Evolutionary conservation across 306 rosid species (phyloP), one percentile per base, ranked within the genome.

Genomic region (Hippophae tibetana): DNA sequence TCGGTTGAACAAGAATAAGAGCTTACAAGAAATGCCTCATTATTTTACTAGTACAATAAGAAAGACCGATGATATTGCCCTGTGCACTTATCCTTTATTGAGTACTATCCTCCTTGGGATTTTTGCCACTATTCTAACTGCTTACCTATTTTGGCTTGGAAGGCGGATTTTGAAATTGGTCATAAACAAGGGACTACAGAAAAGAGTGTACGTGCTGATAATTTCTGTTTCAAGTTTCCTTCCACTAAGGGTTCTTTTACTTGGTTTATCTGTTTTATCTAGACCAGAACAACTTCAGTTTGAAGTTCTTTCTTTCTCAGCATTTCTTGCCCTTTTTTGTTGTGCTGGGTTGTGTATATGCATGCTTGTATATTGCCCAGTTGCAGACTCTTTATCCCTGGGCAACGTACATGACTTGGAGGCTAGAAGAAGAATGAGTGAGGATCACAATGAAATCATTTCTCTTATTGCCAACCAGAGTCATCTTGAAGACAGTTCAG

Each of bases 101-200:
- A 92, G 87, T 67, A 83, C 89, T 57, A 67, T 92, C 58, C 72
- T 92, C 68, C 95, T 81, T 7, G 98, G 95, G 58, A 70, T 85
- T 78, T 92, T 83, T 69, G 84, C 90, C 66, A 55, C 77, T 62
- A 67, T 92, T 72, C 79, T 92, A 65, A 92, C 89, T 54, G 76
- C 78, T 80, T 92, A 92, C 78, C 75, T 87, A 73, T 87, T 87
- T 78, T 92, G 96, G 96, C 95, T 92, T 64, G 98, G 95, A 74
- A 83, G 95, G 74, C 82, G 74, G 83, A 92, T 92, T 81, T 81
- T 92, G 82, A 87, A 85, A 77, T 72, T 79, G 86, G 98, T 92
- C 63, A 92, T 92, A 72, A 92, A 92, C 68, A 87, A 78, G 89
- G 90, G 89, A 67, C 70, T 92, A 87, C 98, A 92, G 81, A 92